Base-by-base conservation (phyloP, 2,329 filamentous ascomycete genomes). In the Cladorrhinum sp. region DNA sequence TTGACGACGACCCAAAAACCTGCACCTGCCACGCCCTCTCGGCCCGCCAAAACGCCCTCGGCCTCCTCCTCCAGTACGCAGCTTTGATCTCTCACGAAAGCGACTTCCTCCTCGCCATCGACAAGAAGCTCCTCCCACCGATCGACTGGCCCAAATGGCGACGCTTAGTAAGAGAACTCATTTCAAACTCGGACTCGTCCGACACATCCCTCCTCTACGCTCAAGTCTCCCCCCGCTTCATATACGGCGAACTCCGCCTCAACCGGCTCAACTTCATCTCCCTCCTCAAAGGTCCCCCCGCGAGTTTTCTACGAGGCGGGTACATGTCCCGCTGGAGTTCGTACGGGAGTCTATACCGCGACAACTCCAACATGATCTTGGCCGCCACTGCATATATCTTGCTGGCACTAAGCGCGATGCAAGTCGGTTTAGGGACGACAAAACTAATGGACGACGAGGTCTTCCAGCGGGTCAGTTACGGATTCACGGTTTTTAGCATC, bases 211-310 rank as follows among this genome's bases (percentile, higher is more conserved):
- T 28, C 26, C 26, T 55, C 23, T 56, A 48, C 14, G 26, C 21
- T n/a, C 21, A 48, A 6, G 26, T 56, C 8, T 14, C 33, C 12
- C 12, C 14, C 5, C 21, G 36, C 28, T 56, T 23, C 23, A 56
- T 56, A 2, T 57, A 57, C 23, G 39, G 54, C 14, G 54, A 57
- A 33, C 42, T 57, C 24, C 21, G 39, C 18, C 21, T 57, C 6
- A 57, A 57, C 54, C 36, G 39, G 26, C 36, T 57, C 7, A 57
- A 57, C 23, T n/a, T 57, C 8, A 57, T 57, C 24, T 48, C 23
- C 12, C n/a, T 57, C 7, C 18, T 49, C 14, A 48, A 18, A 14
- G 21, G 36, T 12, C 10, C 18, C 16, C n/a, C 26, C 4, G 9
- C 26, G 4, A 28, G 26, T 28, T 28, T 28, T 9, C 26, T 28